A percentile compares a stretch with the other conserved stretches of the same genome.
phyloP scores from a whole-genome alignment of 768 basidiomycete species.

The Lenzites betulinus region DNA sequence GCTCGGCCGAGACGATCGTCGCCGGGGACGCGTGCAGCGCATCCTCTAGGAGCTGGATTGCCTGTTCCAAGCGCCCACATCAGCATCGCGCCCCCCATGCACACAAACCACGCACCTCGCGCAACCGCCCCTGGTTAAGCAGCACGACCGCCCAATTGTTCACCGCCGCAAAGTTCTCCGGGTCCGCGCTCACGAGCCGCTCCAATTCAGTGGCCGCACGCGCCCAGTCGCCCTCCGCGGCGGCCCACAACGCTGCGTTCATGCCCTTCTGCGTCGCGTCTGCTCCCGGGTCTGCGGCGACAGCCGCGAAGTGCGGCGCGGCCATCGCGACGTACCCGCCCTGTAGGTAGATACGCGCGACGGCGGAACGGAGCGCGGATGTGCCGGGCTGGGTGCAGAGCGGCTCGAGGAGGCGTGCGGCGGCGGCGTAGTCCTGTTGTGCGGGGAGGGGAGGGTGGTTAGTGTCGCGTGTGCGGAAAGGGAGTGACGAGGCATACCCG shows the following conservation, averaged over 20 bases:
- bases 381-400: conserved; percentile 50
- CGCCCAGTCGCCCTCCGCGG: conserved; percentile 72
- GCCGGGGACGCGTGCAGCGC: conserved; percentile 67
- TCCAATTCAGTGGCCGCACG: conserved; percentile 49
- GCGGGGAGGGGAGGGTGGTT: no score
- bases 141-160: conserved; percentile 78
- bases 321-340: conserved; percentile 66
- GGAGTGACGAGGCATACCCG: conserved; percentile 49
- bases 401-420: conserved; percentile 66
- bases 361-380: conserved; percentile 63
- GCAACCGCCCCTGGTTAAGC: conserved; percentile 69
- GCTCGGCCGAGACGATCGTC: conserved; percentile 74
- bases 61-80: conserved; percentile 41
- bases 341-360: conserved; percentile 77
- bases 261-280: conserved; percentile 44
- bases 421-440: conserved; percentile 78
- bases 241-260: conserved; percentile 67
- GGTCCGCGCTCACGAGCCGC: conserved; percentile 49
- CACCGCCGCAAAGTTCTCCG: conserved; percentile 65
- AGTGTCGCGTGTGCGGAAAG: neutral
- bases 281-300: conserved; percentile 44
- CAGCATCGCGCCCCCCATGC: neutral
- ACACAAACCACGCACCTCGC: conserved; percentile 50
- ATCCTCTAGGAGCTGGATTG: conserved; percentile 66
- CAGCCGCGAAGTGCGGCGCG: conserved; percentile 54